phyloP scores from a whole-genome alignment of 208 protist species.

The Leishmania turanica region DNA sequence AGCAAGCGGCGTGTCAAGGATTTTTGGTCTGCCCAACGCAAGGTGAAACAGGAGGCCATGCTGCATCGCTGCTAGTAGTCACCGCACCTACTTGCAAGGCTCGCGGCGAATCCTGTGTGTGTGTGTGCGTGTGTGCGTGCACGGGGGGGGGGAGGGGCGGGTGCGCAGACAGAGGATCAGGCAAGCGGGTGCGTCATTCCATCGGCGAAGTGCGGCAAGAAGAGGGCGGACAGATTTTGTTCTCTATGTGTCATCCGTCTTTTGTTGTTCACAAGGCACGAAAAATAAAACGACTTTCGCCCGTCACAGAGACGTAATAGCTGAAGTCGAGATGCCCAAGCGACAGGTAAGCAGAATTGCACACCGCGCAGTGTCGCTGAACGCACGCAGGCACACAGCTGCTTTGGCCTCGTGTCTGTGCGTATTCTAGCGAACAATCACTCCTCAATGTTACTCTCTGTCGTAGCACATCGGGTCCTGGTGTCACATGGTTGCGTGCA shows the following conservation, averaged over 20 bases:
- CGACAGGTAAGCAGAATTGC: background rate
- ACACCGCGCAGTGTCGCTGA: background rate
- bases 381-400: background rate
- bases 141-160: background rate
- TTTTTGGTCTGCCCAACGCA: constrained; percentile 34
- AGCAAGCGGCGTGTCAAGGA: constrained; percentile 41
- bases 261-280: background rate
- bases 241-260: background rate
- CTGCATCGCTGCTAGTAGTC: constrained; percentile 2
- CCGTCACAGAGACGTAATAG: background rate
- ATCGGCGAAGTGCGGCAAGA: background rate
- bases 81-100: background rate
- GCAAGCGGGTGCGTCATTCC: background rate
- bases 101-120: background rate
- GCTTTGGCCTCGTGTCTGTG: background rate
- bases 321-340: background rate
- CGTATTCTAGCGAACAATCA: background rate
- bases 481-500: background rate
- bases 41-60: constrained; percentile 1
- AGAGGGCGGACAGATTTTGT: background rate
- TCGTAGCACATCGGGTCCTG: background rate
- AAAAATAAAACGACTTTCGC: too few species aligned
- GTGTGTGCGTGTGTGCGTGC: background rate
- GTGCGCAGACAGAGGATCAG: background rate
- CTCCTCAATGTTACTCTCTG: background rate